phyloP scores from a whole-genome alignment of 352 stramenopile species.

The Phytopythium ostracodes region DNA sequence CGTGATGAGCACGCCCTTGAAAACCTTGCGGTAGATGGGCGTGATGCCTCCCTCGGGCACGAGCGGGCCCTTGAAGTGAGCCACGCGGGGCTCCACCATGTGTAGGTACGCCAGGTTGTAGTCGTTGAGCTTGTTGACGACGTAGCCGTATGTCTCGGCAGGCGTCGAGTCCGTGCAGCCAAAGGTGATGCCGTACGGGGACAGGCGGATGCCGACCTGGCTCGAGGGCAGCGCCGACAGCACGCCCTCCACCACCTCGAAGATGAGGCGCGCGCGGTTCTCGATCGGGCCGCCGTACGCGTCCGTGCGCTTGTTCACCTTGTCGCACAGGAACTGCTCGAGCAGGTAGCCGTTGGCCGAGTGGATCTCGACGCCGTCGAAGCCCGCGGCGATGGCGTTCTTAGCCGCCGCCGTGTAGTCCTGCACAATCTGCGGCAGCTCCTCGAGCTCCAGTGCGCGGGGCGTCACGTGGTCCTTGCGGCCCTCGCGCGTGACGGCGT shows the following conservation, averaged over 20 bases:
- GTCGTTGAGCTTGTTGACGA: constrained; percentile 30
- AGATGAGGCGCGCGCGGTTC: constrained; percentile 70
- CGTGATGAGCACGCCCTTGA: constrained; percentile 44
- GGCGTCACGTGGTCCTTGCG: constrained; percentile 44
- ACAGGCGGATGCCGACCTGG: constrained; percentile 33
- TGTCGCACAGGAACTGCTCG: constrained; percentile 72
- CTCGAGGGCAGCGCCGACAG: constrained; percentile 21
- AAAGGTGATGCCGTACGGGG: constrained; percentile 31
- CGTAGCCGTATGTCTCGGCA: constrained; percentile 31
- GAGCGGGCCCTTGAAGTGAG: constrained; percentile 21
- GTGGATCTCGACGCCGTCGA: constrained; percentile 89
- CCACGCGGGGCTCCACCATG: constrained; percentile 37
- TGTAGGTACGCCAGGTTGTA: constrained; percentile 49
- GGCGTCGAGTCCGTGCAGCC: constrained; percentile 38
- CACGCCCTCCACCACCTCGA: constrained; percentile 58
- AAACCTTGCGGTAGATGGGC: constrained; percentile 40
- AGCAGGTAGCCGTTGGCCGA: constrained; percentile 89
- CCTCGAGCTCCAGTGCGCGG: constrained; percentile 51
- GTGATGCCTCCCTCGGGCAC: constrained; percentile 36
- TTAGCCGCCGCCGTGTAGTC: constrained; percentile 22
- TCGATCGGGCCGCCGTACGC: constrained; percentile 61
- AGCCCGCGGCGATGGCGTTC: constrained; percentile 38
- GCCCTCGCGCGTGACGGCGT: constrained; percentile 23
- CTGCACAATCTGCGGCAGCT: constrained; percentile 48
- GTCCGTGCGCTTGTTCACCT: constrained; percentile 23